Conservation (phyloP, 176 grass and related monocot species). For the Cenchrus fungigraminus region DNA sequence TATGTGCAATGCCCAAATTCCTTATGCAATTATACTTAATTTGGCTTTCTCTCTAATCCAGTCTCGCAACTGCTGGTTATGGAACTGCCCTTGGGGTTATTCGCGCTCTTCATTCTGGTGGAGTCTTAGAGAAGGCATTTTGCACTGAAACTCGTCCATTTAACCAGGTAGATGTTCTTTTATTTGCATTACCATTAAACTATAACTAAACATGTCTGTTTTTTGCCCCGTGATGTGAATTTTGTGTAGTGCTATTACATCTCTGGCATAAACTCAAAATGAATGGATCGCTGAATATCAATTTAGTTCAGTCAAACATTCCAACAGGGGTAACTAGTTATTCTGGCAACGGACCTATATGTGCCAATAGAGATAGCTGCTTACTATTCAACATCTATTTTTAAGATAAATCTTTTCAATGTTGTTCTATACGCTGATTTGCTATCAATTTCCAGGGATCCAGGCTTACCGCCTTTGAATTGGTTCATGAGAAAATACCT, state of each 20-base stretch:
- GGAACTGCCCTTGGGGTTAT: slow-evolving; percentile 93
- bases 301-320: slow-evolving; percentile 9
- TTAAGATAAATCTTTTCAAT: not conserved
- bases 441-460: slow-evolving; percentile 65
- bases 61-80: slow-evolving; percentile 97
- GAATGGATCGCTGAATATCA: not conserved
- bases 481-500: slow-evolving; percentile 94
- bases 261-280: not conserved
- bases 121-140: slow-evolving; percentile 75
- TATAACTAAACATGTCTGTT: not conserved
- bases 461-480: slow-evolving; percentile 89
- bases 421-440: slow-evolving; percentile 17
- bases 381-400: not conserved
- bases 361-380: not conserved
- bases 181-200: slow-evolving; percentile 11
- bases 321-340: not conserved
- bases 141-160: slow-evolving; percentile 98
- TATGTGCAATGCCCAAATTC: slow-evolving; percentile 8
- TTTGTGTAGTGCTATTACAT: not conserved
- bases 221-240: not conserved
- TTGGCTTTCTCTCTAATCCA: slow-evolving; percentile 31
- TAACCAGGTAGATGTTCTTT: slow-evolving; percentile 68
- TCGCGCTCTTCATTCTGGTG: slow-evolving; percentile 74
- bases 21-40: slow-evolving; percentile 12
- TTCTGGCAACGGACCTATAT: not conserved